A percentile compares a stretch with the other conserved stretches of the same genome.
phyloP scores from a whole-genome alignment of 768 basidiomycete species.

The Tulasnella sp. region DNA sequence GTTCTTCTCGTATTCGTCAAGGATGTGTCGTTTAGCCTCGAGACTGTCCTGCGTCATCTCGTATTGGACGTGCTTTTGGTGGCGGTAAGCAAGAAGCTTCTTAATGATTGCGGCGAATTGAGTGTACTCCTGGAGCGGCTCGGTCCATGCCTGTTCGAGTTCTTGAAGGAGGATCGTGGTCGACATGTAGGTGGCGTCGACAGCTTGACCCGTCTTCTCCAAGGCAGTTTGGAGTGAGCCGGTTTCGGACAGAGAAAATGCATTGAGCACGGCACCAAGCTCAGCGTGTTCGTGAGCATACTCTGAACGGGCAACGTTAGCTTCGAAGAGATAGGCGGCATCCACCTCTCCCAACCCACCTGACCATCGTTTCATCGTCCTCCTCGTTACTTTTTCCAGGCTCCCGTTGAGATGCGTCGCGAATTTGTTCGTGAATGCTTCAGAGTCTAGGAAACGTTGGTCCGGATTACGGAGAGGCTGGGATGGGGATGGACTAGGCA shows the following conservation, averaged over 20 bases:
- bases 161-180: slow-evolving; percentile 86
- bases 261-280: slow-evolving; percentile 83
- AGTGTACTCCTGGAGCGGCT: slow-evolving; percentile 89
- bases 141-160: slow-evolving; percentile 89
- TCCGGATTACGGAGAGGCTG: slow-evolving; percentile 88
- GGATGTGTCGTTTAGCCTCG: slow-evolving; percentile 67
- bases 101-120: slow-evolving; percentile 95
- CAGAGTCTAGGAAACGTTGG: slow-evolving; percentile 91
- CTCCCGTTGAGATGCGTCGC: slow-evolving; percentile 81
- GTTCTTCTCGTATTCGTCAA: slow-evolving; percentile 86
- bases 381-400: slow-evolving; percentile 93
- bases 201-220: slow-evolving; percentile 94
- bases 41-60: slow-evolving; percentile 93
- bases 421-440: slow-evolving; percentile 92
- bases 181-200: slow-evolving; percentile 87
- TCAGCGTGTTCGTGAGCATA: slow-evolving; percentile 80
- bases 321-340: too few relatives aligned
- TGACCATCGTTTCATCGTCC: slow-evolving; percentile 89
- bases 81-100: slow-evolving; percentile 84
- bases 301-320: slow-evolving; percentile 33
- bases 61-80: slow-evolving; percentile 95
- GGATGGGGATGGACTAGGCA: slow-evolving; percentile 81
- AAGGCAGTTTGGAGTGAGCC: slow-evolving; percentile 63
- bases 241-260: slow-evolving; percentile 80
- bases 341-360: slow-evolving; percentile 35